Conservation (phyloP, 805 yeast species). For the Metschnikowia lunata region DNA sequence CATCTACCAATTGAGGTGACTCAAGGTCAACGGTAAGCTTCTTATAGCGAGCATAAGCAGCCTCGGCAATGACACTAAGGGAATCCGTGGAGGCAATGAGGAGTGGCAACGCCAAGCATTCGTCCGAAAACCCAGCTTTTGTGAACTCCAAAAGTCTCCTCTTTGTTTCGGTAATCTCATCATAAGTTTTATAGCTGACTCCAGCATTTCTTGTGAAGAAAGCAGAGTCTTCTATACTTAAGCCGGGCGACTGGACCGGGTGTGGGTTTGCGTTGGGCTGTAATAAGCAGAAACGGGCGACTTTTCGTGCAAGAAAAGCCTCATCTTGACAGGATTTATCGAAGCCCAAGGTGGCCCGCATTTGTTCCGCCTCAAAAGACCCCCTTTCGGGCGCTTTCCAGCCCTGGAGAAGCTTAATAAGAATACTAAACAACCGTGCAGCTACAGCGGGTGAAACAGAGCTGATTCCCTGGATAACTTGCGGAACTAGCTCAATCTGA, state of each 20-base stretch:
- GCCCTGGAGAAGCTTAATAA: slow-evolving; percentile 47
- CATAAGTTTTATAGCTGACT: slow-evolving; percentile 45
- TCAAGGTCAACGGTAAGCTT: slow-evolving; percentile 53
- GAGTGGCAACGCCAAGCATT: slow-evolving; percentile 42
- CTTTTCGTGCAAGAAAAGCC: slow-evolving; percentile 40
- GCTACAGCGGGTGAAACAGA: slow-evolving; percentile 29
- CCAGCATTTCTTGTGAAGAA: slow-evolving; percentile 72
- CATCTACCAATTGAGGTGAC: slow-evolving; percentile 38
- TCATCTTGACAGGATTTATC: slow-evolving; percentile 37
- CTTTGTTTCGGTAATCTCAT: slow-evolving; percentile 38
- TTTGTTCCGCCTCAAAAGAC: slow-evolving; percentile 35
- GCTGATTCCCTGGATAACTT: slow-evolving; percentile 45
- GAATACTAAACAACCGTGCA: slow-evolving; percentile 59
- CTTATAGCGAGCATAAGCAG: slow-evolving; percentile 48
- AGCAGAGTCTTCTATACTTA: slow-evolving; percentile 49
- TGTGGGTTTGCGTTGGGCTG: slow-evolving; percentile 33
- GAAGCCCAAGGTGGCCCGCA: slow-evolving; percentile 34
- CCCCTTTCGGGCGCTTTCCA: slow-evolving; percentile 52
- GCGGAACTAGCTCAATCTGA: slow-evolving; percentile 42
- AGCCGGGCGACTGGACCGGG: slow-evolving; percentile 54
- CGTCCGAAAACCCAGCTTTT: slow-evolving; percentile 39
- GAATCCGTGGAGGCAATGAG: slow-evolving; percentile 63
- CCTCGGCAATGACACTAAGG: slow-evolving; percentile 50
- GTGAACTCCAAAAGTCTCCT: slow-evolving; percentile 31
- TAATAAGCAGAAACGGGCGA: slow-evolving; percentile 56